Conservation (phyloP, 495 filamentous ascomycete species). For the Tuber melanosporum region DNA sequence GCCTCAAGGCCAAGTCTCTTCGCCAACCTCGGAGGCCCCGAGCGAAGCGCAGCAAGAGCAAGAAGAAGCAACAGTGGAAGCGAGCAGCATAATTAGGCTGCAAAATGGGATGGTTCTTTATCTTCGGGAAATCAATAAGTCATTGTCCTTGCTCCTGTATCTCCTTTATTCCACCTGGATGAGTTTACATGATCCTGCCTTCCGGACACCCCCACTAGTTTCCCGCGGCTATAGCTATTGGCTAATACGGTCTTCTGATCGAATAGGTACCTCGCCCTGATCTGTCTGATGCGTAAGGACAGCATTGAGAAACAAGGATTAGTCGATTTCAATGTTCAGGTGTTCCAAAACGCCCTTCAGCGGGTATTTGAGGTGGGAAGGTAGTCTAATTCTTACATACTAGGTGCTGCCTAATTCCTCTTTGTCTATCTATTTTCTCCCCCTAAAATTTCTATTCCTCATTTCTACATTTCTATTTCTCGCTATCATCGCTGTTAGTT, state of each 20-base stretch:
- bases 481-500: background rate
- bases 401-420: background rate
- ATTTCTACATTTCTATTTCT: background rate
- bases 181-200: background rate
- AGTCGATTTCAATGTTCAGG: constrained; percentile 58
- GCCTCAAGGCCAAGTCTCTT: constrained; percentile 10
- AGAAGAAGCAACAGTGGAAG: constrained; percentile 31
- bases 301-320: constrained; percentile 51
- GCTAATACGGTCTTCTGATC: constrained; percentile 7
- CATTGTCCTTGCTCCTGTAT: constrained; percentile 10
- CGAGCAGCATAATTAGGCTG: constrained; percentile 37
- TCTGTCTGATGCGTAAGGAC: constrained; percentile 42
- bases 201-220: background rate
- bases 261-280: constrained; percentile 38
- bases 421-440: background rate
- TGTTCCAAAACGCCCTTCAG: constrained; percentile 55
- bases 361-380: constrained; percentile 51
- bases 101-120: constrained; percentile 42
- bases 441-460: background rate
- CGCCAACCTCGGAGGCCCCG: constrained; percentile 6
- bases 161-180: constrained; percentile 1
- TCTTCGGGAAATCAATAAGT: constrained; percentile 42
- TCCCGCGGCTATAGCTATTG: background rate
- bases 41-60: background rate
- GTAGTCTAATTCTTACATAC: constrained; percentile 1